Base-by-base conservation (phyloP, 2,329 filamentous ascomycete species). In the Claviceps arundinis region DNA sequence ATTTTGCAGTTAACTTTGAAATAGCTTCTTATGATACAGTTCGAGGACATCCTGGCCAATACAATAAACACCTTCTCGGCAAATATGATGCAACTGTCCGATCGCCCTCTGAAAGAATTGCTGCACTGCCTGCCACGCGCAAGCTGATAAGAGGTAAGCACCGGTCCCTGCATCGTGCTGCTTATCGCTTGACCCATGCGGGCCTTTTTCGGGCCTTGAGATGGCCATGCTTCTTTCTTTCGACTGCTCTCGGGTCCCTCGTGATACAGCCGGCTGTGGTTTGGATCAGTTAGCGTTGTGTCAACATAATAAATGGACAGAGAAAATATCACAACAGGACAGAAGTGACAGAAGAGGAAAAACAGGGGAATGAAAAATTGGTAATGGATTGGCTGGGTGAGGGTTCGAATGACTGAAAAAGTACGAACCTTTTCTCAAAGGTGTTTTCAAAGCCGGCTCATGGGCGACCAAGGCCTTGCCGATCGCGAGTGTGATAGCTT, bases 201-300 rank as follows among this genome's bases (percentile, higher is more conserved):
- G 91, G 91, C 82, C 86, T 94, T 82, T 98, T 98, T 72, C 93
- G 87, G 54, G 93, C 91, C 79, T 98, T 98, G 73, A 95, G 71
- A 64, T 89, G 88, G 60, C 93, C 94, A 53, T 89, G 81, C 80
- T 98, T 97, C 84, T 98, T 98, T 68, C 93, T 91, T 73, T 98
- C 93, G 60, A 98, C 94, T 64, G 77, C 83, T 73, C 91, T 89
- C 53, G 84, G 80, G 73, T 98, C 91, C 64, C 91, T 85, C 50
- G 90, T 94, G 57, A 98, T 80, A 68, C 86, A 89, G 57, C 94
- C 94, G 66, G 91, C 93, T 98, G 56, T 52, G 46, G 48, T 47
- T 11, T 47, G 30, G 1, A 11, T 11, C 30, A 34, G 9, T 34
- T 4, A 34, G 30, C 30, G 9, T 11, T 11, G 30, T 34, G 30